Percentiles rank a stretch among this genome's conserved stretches.
Conservation (phyloP, 2,329 filamentous ascomycete species). For the Neonectria neomacrospora region DNA sequence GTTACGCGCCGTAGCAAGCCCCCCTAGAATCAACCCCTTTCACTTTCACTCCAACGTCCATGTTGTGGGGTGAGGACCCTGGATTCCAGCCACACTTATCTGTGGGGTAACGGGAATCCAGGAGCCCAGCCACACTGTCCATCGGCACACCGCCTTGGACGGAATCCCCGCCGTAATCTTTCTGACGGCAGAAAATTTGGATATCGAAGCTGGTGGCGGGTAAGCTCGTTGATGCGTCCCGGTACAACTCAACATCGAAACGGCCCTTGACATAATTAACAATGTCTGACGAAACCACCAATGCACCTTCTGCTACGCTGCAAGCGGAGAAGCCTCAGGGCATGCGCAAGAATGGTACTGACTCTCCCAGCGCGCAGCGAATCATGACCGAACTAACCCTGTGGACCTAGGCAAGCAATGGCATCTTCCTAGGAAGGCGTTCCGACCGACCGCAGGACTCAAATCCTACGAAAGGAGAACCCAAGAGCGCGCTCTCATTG, state of each 20-base stretch:
- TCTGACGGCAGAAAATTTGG: constrained; percentile 46
- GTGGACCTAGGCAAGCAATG: constrained; percentile 84
- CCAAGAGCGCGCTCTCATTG: constrained; percentile 74
- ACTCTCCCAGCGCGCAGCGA: background rate
- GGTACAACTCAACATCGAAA: constrained; percentile 23
- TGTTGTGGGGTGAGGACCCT: constrained; percentile 42
- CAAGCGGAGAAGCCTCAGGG: constrained; percentile 61
- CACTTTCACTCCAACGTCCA: constrained; percentile 21
- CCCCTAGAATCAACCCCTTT: constrained; percentile 34
- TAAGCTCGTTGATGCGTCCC: constrained; percentile 9
- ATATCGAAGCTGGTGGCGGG: constrained; percentile 29
- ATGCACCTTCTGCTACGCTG: constrained; percentile 48
- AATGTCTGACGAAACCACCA: constrained; percentile 57
- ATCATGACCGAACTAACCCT: constrained; percentile 25
- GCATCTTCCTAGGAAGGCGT: constrained; percentile 85
- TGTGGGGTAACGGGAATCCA: background rate
- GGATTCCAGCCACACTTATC: constrained; percentile 35
- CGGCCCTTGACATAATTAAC: constrained; percentile 21
- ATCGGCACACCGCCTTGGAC: constrained; percentile 34
- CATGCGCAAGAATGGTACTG: constrained; percentile 84
- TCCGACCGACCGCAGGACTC: constrained; percentile 82
- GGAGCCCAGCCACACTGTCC: constrained; percentile 31
- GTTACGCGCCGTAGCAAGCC: constrained; percentile 36
- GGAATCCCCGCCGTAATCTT: constrained; percentile 35
- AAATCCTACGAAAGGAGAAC: constrained; percentile 82